phyloP scores from a whole-genome alignment of 768 basidiomycete genomes.

The Naganishia onofrii region DNA sequence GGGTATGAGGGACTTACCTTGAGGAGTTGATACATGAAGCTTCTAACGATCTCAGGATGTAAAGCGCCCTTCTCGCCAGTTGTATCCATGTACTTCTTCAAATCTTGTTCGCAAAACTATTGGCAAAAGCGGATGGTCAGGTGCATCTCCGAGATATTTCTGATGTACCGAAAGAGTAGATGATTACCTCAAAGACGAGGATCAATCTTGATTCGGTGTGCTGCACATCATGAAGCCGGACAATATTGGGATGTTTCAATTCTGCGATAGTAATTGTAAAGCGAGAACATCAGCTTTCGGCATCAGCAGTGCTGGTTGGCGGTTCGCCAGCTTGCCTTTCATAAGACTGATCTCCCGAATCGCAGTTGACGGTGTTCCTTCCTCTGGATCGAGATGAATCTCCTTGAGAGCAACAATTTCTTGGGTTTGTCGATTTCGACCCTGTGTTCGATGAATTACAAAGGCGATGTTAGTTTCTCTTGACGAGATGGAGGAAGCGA shows the following conservation, averaged over 20 bases:
- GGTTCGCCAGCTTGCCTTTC: constrained; percentile 60
- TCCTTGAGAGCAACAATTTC: constrained; percentile 98
- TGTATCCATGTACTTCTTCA: constrained; percentile 99
- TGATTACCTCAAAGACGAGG: constrained; percentile 80
- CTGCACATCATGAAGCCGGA: constrained; percentile 95
- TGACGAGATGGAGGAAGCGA: not conserved
- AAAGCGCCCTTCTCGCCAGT: constrained; percentile 94
- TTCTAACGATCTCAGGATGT: constrained; percentile 79
- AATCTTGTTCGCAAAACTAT: constrained; percentile 78
- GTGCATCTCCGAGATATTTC: not conserved
- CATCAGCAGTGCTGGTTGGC: not conserved
- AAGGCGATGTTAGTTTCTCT: not conserved
- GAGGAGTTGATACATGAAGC: constrained; percentile 96
- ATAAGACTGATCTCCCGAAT: constrained; percentile 98
- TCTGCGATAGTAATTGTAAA: constrained; percentile 54
- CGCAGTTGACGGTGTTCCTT: constrained; percentile 96
- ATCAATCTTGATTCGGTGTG: constrained; percentile 98
- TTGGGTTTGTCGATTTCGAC: constrained; percentile 93
- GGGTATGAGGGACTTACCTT: constrained; percentile 54
- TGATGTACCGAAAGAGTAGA: not conserved
- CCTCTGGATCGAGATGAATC: constrained; percentile 98
- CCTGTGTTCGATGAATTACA: constrained; percentile 49
- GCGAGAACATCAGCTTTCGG: not conserved
- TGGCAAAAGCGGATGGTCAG: not conserved
- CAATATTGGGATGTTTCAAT: constrained; percentile 97